Conservation (phyloP, 106 monocot genomes). For the Agapanthus africanus region DNA sequence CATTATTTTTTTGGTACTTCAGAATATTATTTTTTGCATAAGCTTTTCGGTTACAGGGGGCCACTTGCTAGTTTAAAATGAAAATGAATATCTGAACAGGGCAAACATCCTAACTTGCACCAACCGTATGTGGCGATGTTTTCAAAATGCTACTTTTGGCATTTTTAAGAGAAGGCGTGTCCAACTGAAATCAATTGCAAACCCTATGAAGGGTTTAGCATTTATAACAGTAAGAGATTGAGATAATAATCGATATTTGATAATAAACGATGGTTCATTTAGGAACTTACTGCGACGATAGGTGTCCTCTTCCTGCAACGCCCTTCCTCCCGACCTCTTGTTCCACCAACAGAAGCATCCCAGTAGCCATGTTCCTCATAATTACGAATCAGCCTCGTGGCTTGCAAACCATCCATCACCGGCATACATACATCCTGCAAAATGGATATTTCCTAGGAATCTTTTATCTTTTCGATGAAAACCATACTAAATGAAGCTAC, state of each 20-base stretch:
- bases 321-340: constrained; percentile 9
- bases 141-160: no score
- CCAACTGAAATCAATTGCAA: no score
- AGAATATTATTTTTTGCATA: no score
- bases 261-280: not conserved
- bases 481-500: no score
- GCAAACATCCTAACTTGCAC: no score
- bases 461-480: not conserved
- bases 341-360: constrained; percentile 34
- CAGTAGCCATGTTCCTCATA: constrained; percentile 58
- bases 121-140: no score
- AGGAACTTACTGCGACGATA: constrained; percentile 53
- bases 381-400: constrained; percentile 59
- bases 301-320: constrained; percentile 32
- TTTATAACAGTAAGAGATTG: not conserved
- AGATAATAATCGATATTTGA: not conserved
- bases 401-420: constrained; percentile 76
- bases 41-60: no score
- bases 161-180: no score
- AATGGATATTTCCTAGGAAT: not conserved
- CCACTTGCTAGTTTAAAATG: no score
- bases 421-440: constrained; percentile 85
- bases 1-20: no score
- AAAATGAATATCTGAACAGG: no score
- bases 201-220: no score